Evolutionary conservation across 495 filamentous ascomycete genomes (phyloP).

Genomic region (Chaetomium tenue): DNA sequence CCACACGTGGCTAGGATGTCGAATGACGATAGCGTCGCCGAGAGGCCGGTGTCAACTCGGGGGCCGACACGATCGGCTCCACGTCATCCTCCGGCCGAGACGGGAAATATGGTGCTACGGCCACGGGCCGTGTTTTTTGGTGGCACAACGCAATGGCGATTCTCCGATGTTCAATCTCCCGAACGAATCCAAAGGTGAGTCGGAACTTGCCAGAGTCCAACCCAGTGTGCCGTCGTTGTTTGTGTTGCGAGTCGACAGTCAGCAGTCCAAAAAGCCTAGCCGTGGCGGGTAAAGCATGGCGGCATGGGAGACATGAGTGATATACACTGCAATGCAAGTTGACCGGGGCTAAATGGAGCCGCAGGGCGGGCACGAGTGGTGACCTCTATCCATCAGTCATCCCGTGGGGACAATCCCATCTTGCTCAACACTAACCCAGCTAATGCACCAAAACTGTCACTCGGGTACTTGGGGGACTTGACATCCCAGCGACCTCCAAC

Average conservation of each 20-base stretch:
- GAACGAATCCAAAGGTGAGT: background rate
- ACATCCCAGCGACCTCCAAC: background rate
- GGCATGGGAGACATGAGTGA: background rate
- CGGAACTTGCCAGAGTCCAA: background rate
- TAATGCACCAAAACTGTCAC: background rate
- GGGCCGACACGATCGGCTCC: background rate
- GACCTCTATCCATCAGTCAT: background rate
- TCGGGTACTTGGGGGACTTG: background rate
- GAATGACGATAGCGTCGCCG: background rate
- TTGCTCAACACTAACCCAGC: background rate
- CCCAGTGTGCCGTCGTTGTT: background rate
- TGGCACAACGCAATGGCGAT: background rate
- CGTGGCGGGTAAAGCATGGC: conserved; percentile 1
- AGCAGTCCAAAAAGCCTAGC: background rate
- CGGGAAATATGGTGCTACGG: background rate
- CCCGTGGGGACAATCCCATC: background rate
- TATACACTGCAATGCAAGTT: background rate
- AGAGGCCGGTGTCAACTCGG: conserved; percentile 2
- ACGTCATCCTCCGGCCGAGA: conserved; percentile 13
- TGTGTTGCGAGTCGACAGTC: background rate
- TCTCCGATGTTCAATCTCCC: background rate
- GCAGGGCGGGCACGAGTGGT: background rate
- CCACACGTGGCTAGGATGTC: background rate
- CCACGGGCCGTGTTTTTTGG: background rate
- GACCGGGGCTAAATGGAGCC: background rate